Evolutionary conservation across 345 rosid genomes (phyloP).

Genomic region (Lepidium africanum): DNA sequence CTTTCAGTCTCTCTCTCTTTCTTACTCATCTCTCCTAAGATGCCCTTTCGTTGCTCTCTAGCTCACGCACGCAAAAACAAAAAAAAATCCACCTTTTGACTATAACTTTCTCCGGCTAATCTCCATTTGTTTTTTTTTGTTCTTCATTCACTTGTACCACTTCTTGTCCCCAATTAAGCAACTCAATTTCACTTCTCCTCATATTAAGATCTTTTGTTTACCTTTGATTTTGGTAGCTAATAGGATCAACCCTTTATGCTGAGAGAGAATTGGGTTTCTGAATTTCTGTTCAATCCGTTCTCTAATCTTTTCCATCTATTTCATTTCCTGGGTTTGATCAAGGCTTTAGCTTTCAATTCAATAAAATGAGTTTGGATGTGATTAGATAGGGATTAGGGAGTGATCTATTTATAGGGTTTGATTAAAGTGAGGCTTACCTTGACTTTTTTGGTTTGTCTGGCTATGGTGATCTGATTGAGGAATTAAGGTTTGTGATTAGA

Average conservation of each 20-base stretch:
- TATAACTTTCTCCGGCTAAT: conserved; percentile 20
- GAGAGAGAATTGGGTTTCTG: conserved; percentile 1
- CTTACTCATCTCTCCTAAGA: conserved; percentile 22
- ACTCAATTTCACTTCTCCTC: conserved; percentile 11
- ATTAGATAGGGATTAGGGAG: not conserved
- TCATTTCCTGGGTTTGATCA: conserved; percentile 26
- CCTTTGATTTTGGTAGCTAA: not conserved
- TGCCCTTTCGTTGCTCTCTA: conserved; percentile 22
- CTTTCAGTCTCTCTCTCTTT: conserved; percentile 40
- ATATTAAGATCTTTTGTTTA: not conserved
- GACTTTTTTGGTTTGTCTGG: not conserved
- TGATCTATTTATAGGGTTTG: conserved; percentile 5
- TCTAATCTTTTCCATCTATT: not conserved
- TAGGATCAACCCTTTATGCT: conserved; percentile 13
- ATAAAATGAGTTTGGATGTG: conserved; percentile 1
- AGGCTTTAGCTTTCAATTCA: not conserved
- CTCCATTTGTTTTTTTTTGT: not conserved
- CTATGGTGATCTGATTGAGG: conserved; percentile 1
- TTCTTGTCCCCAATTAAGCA: conserved; percentile 14
- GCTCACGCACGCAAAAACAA: conserved; percentile 17
- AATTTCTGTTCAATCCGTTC: not conserved
- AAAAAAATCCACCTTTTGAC: conserved; percentile 40
- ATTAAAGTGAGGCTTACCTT: not conserved
- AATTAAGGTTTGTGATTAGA: conserved; percentile 13
- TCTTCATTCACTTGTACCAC: not conserved